Conservation (phyloP, 2,329 filamentous ascomycete genomes). For the Aaosphaeria pasadenensis region DNA sequence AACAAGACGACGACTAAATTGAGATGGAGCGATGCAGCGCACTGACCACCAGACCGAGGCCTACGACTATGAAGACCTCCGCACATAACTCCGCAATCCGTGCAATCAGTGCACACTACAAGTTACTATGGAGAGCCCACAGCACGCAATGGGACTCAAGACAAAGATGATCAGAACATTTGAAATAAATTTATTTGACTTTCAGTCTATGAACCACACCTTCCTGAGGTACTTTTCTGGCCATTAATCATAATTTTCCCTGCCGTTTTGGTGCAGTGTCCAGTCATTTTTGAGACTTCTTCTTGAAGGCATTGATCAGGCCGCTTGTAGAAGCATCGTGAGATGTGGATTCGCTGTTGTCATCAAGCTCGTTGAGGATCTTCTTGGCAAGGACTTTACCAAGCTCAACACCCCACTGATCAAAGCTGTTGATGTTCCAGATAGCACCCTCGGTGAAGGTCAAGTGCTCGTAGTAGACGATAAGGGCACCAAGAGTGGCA, state of each 20-base stretch:
- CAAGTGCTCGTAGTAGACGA: conserved; percentile 98
- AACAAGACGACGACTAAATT: background rate
- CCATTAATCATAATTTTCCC: conserved; percentile 2
- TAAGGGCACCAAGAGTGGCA: conserved; percentile 86
- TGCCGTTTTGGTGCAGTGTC: no score
- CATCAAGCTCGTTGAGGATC: conserved; percentile 71
- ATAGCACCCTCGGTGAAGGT: conserved; percentile 97
- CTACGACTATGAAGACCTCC: background rate
- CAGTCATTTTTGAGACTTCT: conserved; percentile 49
- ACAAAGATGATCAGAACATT: no score
- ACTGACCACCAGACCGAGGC: background rate
- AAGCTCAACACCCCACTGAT: conserved; percentile 99
- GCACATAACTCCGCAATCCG: background rate
- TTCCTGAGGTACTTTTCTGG: background rate
- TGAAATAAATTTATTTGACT: no score
- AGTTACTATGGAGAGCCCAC: no score
- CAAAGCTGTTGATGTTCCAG: conserved; percentile 99
- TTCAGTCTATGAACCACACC: conserved; percentile 4
- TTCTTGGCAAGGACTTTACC: conserved; percentile 89
- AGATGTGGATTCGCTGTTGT: conserved; percentile 63
- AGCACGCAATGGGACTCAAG: no score
- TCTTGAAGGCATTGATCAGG: conserved; percentile 90
- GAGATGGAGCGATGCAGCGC: background rate
- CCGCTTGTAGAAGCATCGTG: conserved; percentile 89
- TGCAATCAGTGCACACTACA: no score